Evolutionary conservation across 1,284 basidiomycete genomes (phyloP).

Genomic region (Trametes pubescens): DNA sequence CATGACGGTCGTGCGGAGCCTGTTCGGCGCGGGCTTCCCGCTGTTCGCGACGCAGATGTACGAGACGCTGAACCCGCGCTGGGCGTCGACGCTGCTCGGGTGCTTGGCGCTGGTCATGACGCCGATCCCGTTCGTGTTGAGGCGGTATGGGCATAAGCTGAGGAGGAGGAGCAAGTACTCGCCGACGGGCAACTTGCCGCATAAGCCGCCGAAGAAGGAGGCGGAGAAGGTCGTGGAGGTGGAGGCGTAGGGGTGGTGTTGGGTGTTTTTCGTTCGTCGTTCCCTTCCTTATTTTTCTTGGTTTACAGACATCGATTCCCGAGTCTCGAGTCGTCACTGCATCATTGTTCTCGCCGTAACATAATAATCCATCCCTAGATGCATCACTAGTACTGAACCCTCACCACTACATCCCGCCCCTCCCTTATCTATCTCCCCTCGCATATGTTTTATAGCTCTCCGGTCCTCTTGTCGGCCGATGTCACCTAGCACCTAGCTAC

Average conservation of each 20-base stretch:
- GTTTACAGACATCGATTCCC: neutral
- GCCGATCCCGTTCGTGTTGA: slow-evolving; percentile 47
- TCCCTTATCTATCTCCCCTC: neutral
- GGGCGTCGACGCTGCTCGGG: slow-evolving; percentile 46
- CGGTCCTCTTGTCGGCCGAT: neutral
- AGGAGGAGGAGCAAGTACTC: slow-evolving; percentile 41
- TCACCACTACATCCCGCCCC: too few relatives aligned
- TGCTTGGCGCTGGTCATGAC: slow-evolving; percentile 41
- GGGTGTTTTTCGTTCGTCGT: neutral
- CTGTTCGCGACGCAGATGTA: slow-evolving; percentile 49
- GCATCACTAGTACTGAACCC: neutral
- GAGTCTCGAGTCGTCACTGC: neutral
- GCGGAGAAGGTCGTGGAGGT: slow-evolving; percentile 15
- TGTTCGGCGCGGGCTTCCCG: slow-evolving; percentile 49
- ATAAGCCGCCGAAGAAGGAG: slow-evolving; percentile 24
- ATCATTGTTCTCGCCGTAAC: neutral
- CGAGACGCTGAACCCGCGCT: slow-evolving; percentile 44
- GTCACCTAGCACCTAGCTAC: too few relatives aligned
- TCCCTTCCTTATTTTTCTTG: neutral
- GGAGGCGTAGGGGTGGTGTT: neutral
- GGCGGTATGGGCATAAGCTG: slow-evolving; percentile 37
- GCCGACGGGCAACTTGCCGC: slow-evolving; percentile 31
- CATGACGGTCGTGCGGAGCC: slow-evolving; percentile 46
- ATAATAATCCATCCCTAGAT: neutral
- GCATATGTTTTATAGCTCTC: neutral